phyloP scores from a whole-genome alignment of 257 asterid genomes.

The Osmanthus fragrans region DNA sequence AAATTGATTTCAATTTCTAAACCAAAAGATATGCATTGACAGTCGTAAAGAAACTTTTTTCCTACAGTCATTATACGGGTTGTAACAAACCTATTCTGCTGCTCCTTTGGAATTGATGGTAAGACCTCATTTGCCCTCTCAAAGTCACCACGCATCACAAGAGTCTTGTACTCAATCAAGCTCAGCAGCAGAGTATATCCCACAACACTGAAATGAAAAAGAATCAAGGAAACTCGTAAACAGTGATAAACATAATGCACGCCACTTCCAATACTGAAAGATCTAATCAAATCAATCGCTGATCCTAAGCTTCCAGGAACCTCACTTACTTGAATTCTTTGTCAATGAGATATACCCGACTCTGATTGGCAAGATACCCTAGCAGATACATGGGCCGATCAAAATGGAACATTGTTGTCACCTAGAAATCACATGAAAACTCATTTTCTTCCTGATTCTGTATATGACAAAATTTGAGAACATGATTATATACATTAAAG shows the following conservation, averaged over 20 bases:
- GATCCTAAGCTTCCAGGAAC: constrained; percentile 14
- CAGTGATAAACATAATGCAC: background rate
- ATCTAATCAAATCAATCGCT: background rate
- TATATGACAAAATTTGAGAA: constrained; percentile 19
- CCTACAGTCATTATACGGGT: constrained; percentile 6
- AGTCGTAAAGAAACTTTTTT: constrained; percentile 3
- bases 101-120: constrained; percentile 88
- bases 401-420: constrained; percentile 95
- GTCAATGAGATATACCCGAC: constrained; percentile 84
- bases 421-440: constrained; percentile 43
- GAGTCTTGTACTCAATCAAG: constrained; percentile 96
- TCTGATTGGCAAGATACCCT: constrained; percentile 94
- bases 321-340: constrained; percentile 84
- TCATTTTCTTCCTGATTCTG: constrained; percentile 6
- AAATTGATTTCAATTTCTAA: background rate
- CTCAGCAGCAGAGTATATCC: constrained; percentile 85
- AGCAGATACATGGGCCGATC: constrained; percentile 98
- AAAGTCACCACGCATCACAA: constrained; percentile 93
- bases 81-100: constrained; percentile 64
- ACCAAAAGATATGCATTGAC: constrained; percentile 3
- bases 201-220: constrained; percentile 59
- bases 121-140: constrained; percentile 82
- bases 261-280: constrained; percentile 14
- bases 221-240: background rate
- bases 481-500: background rate